Evolutionary conservation across 2,329 filamentous ascomycete species (phyloP).

Genomic region (Lecanicillium sp.): DNA sequence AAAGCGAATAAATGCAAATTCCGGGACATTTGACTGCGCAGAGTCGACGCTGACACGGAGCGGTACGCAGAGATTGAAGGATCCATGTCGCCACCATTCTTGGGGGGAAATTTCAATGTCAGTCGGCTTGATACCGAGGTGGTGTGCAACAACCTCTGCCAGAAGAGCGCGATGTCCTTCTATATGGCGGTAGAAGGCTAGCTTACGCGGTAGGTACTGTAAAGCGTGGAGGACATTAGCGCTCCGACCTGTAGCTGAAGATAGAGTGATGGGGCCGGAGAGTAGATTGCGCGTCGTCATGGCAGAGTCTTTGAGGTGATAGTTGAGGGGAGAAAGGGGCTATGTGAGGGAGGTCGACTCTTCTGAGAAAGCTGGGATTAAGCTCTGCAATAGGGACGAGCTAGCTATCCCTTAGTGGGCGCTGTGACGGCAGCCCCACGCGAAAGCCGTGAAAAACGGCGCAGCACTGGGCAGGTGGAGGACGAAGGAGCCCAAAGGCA

Average conservation of each 20-base stretch:
- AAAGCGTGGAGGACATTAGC: conserved; percentile 11
- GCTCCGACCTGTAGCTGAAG: conserved; percentile 5
- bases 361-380: too few relatives aligned
- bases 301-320: conserved; percentile 1
- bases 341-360: too few relatives aligned
- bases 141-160: conserved; percentile 1
- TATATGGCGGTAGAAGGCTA: conserved; percentile 10
- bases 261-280: conserved; percentile 11
- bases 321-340: too few relatives aligned
- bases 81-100: conserved; percentile 17
- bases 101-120: conserved; percentile 9
- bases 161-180: conserved; percentile 3
- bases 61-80: conserved; percentile 28
- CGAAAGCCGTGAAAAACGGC: too few relatives aligned
- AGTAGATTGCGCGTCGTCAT: conserved; percentile 12
- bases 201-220: conserved; percentile 7
- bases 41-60: conserved; percentile 10
- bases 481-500: too few relatives aligned
- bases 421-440: too few relatives aligned
- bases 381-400: too few relatives aligned
- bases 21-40: conserved; percentile 3
- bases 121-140: background rate
- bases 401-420: too few relatives aligned
- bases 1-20: conserved; percentile 16
- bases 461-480: too few relatives aligned